These are phyloP conservation scores for Sphagnum fallax DNA, from an alignment of 228 moss, liverwort and hornwort species.

Conservation along the genomic window DNA sequence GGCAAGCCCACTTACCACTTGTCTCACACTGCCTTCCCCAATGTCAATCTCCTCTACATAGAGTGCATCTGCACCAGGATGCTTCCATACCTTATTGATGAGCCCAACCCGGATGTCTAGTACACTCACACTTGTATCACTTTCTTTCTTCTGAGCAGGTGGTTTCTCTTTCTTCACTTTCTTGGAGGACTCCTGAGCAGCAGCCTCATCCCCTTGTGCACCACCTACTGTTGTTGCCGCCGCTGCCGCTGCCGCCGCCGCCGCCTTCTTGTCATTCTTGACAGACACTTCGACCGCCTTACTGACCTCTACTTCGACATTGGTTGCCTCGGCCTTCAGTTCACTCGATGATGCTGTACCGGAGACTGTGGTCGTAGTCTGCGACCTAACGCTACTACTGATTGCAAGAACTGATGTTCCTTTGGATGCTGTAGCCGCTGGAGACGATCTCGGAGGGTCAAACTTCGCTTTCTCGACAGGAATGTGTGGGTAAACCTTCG, in stretches of 20 bases:
- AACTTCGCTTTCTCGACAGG: constrained; percentile 41
- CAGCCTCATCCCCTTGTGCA: constrained; percentile 10
- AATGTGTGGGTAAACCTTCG: constrained; percentile 23
- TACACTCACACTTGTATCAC: constrained; percentile 60
- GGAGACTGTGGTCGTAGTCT: constrained; percentile 17
- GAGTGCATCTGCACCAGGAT: constrained; percentile 78
- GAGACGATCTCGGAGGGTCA: constrained; percentile 34
- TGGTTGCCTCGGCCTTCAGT: constrained; percentile 4
- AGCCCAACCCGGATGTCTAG: constrained; percentile 75
- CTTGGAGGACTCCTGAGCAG: constrained; percentile 1
- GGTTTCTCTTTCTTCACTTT: constrained; percentile 37
- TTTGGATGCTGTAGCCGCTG: constrained; percentile 24
- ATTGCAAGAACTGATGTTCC: constrained; percentile 2
- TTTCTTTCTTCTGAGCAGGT: constrained; percentile 44
- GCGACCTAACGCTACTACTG: background rate
- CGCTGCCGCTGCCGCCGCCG: constrained; percentile 16
- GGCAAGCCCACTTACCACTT: constrained; percentile 87
- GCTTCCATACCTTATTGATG: constrained; percentile 73
- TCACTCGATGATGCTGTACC: constrained; percentile 3
- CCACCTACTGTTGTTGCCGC: constrained; percentile 5
- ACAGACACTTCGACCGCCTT: background rate
- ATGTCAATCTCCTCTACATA: constrained; percentile 91
- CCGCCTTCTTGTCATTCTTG: constrained; percentile 10
- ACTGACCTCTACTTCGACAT: constrained; percentile 1
- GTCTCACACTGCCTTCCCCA: constrained; percentile 62